Base-by-base conservation (phyloP, 371 early-diverging fungal genomes). In the Lichtheimia hyalospora region DNA sequence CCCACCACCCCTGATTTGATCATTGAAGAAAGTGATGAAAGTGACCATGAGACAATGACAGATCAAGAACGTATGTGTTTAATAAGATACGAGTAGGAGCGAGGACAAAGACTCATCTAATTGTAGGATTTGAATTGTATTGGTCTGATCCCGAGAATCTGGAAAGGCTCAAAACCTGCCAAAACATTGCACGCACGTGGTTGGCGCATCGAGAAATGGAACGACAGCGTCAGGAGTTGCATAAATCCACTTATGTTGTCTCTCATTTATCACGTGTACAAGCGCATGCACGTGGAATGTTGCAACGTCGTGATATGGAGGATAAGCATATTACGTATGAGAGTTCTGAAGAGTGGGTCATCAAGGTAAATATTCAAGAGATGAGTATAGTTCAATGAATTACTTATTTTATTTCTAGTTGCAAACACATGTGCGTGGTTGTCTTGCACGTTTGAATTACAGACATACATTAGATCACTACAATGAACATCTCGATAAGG, bases 361-460 rank as follows among this genome's bases (percentile, higher is more conserved):
- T 52, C 16, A 60, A 65, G 54, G 72, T 75, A 64, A 34, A 24
- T 13, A 58, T 14, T 42, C 27, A 56, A 52, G 12, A n/a, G 12
- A 15, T 2, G 34, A 12, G 24, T 5, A 7, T 34, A 5, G 2
- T 12, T 4, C 21, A 41, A 21, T 20, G 21, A 16, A 3, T 20
- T 8, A 16, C 41, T 23, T 43, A 24, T 24, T 53, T 46, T 42
- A 16, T 23, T 16, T 3, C 8, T 49, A 89, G 81, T 65, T 96
- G 5, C 96, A 97, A 86, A 84, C 91, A 0, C 71, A 70, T 28
- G 61, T 71, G 49, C 84, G 92, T 24, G 93, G 92, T 0, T 77
- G 71, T 23, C 74, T 91, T 16, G 82, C 75, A 21, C 80, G 93
- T 16, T 66, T 68, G 53, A 79, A 65, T n/a, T 82, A 87, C 61